Evolutionary conservation across 2,329 filamentous ascomycete genomes (phyloP).

Genomic region (Fusarium longipes): DNA sequence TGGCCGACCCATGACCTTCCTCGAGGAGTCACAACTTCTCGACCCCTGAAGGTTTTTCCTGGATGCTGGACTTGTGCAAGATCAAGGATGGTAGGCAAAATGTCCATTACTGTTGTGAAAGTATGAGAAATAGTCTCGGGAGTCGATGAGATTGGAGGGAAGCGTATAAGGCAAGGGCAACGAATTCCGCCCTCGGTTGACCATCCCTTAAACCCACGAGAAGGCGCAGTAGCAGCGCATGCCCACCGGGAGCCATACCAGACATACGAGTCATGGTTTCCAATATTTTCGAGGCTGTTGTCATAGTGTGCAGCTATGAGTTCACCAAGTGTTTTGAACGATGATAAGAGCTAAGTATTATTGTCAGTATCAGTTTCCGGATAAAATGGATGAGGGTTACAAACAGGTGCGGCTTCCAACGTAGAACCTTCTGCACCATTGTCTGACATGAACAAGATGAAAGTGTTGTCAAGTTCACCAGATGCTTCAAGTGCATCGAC

Average conservation of each 20-base stretch:
- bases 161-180: slow-evolving; percentile 35
- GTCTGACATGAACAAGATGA: slow-evolving; percentile 65
- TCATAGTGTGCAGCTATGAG: slow-evolving; percentile 56
- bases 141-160: slow-evolving; percentile 46
- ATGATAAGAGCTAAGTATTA: not conserved
- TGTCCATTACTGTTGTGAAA: slow-evolving; percentile 59
- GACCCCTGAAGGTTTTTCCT: slow-evolving; percentile 44
- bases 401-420: slow-evolving; percentile 67
- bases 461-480: slow-evolving; percentile 64
- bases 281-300: slow-evolving; percentile 62
- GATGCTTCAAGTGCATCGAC: slow-evolving; percentile 60
- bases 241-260: slow-evolving; percentile 71
- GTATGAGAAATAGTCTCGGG: slow-evolving; percentile 47
- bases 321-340: not conserved
- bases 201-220: slow-evolving; percentile 50
- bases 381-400: not conserved
- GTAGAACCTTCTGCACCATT: slow-evolving; percentile 67
- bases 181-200: slow-evolving; percentile 45
- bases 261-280: slow-evolving; percentile 65
- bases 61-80: slow-evolving; percentile 58
- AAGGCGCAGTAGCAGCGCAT: slow-evolving; percentile 51
- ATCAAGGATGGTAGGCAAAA: slow-evolving; percentile 60
- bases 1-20: slow-evolving; percentile 23
- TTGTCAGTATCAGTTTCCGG: not conserved
- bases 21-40: slow-evolving; percentile 11